Evolutionary conservation across 2,329 filamentous ascomycete species (phyloP).

Genomic region (Fusarium illudens): DNA sequence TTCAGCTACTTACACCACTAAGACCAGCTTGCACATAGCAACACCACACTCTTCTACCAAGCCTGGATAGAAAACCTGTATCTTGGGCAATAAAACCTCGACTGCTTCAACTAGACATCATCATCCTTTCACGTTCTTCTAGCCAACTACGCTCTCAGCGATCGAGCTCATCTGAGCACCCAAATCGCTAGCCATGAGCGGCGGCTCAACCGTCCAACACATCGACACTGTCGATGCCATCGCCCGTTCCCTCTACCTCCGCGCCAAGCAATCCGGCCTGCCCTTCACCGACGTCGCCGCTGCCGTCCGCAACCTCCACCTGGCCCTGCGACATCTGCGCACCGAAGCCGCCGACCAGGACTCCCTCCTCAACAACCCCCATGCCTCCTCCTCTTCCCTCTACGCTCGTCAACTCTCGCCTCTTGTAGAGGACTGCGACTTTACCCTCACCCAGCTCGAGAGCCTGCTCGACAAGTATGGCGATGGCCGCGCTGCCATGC

Average conservation of each 20-base stretch:
- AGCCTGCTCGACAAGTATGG: conserved; percentile 60
- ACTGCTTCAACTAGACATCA: background rate
- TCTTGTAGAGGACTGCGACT: conserved; percentile 64
- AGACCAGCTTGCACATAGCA: background rate
- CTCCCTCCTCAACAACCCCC: conserved; percentile 59
- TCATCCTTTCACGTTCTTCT: background rate
- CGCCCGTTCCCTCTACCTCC: conserved; percentile 64
- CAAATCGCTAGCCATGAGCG: conserved; percentile 43
- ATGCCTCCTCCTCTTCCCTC: conserved; percentile 48
- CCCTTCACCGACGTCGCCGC: conserved; percentile 60
- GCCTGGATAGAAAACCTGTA: background rate
- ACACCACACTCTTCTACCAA: background rate
- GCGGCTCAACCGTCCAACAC: conserved; percentile 49
- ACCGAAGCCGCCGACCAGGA: conserved; percentile 65
- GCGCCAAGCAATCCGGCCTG: conserved; percentile 56
- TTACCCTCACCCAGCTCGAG: conserved; percentile 63
- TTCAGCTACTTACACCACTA: conserved; percentile 4
- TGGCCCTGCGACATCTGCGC: conserved; percentile 65
- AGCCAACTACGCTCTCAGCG: background rate
- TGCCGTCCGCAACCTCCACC: conserved; percentile 63
- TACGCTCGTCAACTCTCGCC: conserved; percentile 60
- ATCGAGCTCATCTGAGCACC: conserved; percentile 24
- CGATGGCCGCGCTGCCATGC: conserved; percentile 36
- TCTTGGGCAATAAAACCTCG: background rate
- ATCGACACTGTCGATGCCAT: conserved; percentile 66